A percentile compares a stretch with the other conserved stretches of the same genome.
These are phyloP conservation scores for Penicillium sp. DNA, from an alignment of 2,329 filamentous ascomycete species.

Conservation along the genomic window DNA sequence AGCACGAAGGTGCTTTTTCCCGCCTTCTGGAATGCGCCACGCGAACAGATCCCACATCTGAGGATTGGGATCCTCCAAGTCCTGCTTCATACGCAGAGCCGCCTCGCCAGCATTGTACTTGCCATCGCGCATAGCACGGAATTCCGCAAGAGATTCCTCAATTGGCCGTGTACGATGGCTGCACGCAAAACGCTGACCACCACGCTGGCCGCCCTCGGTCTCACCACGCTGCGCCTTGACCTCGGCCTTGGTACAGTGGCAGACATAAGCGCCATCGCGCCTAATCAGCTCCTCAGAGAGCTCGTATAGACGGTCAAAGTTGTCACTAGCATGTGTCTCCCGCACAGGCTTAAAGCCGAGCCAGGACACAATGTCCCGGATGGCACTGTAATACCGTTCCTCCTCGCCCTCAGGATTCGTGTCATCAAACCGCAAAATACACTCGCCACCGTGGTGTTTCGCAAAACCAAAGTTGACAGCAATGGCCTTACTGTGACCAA, in stretches of 20 bases:
- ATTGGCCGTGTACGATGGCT: conserved; percentile 67
- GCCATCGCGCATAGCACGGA: conserved; percentile 83
- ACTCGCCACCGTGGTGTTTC: conserved; percentile 69
- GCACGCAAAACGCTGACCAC: conserved; percentile 69
- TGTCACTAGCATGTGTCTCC: conserved; percentile 84
- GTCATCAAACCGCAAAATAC: conserved; percentile 79
- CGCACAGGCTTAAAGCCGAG: conserved; percentile 69
- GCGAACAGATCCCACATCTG: conserved; percentile 96
- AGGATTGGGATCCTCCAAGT: conserved; percentile 72
- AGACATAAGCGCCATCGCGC: conserved; percentile 68
- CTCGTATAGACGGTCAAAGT: conserved; percentile 82
- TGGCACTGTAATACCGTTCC: conserved; percentile 82
- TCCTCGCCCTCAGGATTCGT: conserved; percentile 94
- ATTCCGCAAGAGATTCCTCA: conserved; percentile 73
- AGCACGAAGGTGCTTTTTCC: conserved; percentile 53
- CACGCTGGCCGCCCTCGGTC: conserved; percentile 55
- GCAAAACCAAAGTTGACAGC: conserved; percentile 96
- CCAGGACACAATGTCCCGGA: conserved; percentile 82
- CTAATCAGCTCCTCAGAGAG: conserved; percentile 78
- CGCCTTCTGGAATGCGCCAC: conserved; percentile 71
- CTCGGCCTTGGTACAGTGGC: conserved; percentile 72
- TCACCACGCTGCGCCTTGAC: conserved; percentile 84
- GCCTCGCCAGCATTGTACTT: conserved; percentile 81
- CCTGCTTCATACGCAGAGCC: conserved; percentile 88
- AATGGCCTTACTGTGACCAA: conserved; percentile 93